These are phyloP conservation scores for Tuber indicum DNA, from an alignment of 495 filamentous ascomycete genomes.

Conservation along the genomic window DNA sequence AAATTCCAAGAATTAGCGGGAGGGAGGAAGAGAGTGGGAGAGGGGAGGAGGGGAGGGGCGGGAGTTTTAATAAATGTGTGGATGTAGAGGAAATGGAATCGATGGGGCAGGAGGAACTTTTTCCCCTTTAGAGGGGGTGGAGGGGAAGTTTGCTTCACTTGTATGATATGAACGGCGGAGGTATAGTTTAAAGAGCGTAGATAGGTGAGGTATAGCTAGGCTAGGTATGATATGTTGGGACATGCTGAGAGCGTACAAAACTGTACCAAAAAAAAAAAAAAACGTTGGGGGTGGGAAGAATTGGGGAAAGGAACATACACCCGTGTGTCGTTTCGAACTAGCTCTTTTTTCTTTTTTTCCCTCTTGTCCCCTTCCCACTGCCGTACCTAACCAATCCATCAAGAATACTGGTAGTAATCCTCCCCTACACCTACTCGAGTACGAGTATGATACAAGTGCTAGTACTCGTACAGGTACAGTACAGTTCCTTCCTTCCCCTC, in stretches of 20 bases:
- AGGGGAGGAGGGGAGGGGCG: not conserved
- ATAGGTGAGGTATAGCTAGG: slow-evolving; percentile 18
- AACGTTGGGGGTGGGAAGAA: slow-evolving; percentile 25
- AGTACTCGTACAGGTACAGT: too few relatives aligned
- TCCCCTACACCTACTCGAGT: not conserved
- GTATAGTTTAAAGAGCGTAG: not conserved
- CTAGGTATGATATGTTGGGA: slow-evolving; percentile 31
- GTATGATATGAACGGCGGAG: not conserved
- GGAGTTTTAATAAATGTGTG: not conserved
- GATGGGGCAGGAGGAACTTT: not conserved
- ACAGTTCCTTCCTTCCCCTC: not conserved
- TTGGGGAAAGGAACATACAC: slow-evolving; percentile 2
- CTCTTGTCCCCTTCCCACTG: not conserved
- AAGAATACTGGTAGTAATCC: not conserved
- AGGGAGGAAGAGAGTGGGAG: not conserved
- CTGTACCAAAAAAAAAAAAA: slow-evolving; percentile 10
- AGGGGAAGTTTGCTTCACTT: not conserved
- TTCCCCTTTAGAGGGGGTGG: not conserved
- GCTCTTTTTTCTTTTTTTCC: not conserved
- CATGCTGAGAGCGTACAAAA: slow-evolving; percentile 1
- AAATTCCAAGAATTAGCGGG: not conserved
- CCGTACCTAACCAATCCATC: not conserved
- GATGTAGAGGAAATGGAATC: not conserved
- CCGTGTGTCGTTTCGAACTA: not conserved
- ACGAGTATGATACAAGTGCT: too few relatives aligned